A percentile compares a stretch with the other conserved stretches of the same genome.
Conservation (phyloP, 1,284 basidiomycete genomes). For the Clitocybe nebularis region DNA sequence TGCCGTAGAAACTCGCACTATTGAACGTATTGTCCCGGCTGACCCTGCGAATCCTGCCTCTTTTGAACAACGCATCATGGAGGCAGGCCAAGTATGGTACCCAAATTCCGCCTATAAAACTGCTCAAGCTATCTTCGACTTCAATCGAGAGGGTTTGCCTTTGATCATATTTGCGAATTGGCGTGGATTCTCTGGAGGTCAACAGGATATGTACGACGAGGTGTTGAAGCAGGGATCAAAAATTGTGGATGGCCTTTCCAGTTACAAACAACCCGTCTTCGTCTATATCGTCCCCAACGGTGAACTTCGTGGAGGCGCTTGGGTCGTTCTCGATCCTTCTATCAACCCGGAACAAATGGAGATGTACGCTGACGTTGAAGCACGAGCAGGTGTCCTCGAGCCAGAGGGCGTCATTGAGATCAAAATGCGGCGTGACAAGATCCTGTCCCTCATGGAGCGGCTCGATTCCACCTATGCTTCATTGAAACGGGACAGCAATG, state of each 20-base stretch:
- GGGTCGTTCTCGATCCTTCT: constrained; percentile 98
- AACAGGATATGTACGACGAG: constrained; percentile 98
- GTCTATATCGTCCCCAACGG: constrained; percentile 99
- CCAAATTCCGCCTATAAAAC: constrained; percentile 99
- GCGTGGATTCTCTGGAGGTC: constrained; percentile 99
- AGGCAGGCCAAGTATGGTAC: constrained; percentile 99
- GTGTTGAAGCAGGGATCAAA: constrained; percentile 93
- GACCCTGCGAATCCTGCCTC: constrained; percentile 99
- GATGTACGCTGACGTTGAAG: constrained; percentile 96
- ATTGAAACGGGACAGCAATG: constrained; percentile 79
- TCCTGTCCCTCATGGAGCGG: constrained; percentile 89
- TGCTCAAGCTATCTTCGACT: constrained; percentile 98
- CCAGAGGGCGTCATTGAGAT: constrained; percentile 97
- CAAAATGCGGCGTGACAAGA: constrained; percentile 90
- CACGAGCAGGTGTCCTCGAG: constrained; percentile 96
- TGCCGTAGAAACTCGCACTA: constrained; percentile 95
- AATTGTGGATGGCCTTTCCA: constrained; percentile 97
- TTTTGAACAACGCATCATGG: constrained; percentile 97
- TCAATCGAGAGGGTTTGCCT: constrained; percentile 95
- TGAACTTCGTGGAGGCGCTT: constrained; percentile 97
- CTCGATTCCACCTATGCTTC: constrained; percentile 83
- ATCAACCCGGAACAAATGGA: constrained; percentile 98
- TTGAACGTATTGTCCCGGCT: constrained; percentile 95
- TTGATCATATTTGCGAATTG: constrained; percentile 99
- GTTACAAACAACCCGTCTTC: constrained; percentile 98